Percentiles rank a stretch among this genome's conserved stretches.
Conservation (phyloP, 768 basidiomycete genomes). For the Tylopilus plumbeoviolaceoides region DNA sequence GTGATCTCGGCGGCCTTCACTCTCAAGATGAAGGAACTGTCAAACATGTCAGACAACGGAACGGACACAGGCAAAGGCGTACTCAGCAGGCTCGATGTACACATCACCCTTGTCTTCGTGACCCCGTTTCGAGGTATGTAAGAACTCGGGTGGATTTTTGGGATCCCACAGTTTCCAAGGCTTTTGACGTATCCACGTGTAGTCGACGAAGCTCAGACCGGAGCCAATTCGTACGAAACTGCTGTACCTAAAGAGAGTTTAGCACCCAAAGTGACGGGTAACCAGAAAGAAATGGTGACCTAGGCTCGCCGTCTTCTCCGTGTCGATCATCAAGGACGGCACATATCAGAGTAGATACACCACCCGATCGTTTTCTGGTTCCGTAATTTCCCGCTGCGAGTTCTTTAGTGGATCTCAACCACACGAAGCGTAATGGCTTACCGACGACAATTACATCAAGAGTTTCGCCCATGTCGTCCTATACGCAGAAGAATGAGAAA, state of each 20-base stretch:
- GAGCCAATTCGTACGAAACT: conserved; percentile 89
- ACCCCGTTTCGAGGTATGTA: conserved; percentile 53
- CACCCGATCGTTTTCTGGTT: conserved; percentile 78
- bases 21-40: too few species aligned
- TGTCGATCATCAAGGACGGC: conserved; percentile 80
- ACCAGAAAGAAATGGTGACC: conserved; percentile 38
- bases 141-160: conserved; percentile 67
- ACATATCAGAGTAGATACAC: conserved; percentile 85
- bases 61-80: conserved; percentile 22
- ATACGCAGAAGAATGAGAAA: not conserved
- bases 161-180: conserved; percentile 82
- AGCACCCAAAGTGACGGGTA: not conserved
- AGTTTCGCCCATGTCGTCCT: conserved; percentile 92
- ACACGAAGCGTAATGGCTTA: conserved; percentile 32
- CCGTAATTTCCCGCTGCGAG: conserved; percentile 83
- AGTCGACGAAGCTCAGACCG: conserved; percentile 83
- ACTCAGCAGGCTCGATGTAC: conserved; percentile 90
- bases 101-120: conserved; percentile 86
- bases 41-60: too few species aligned
- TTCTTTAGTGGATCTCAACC: not conserved
- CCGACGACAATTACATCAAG: conserved; percentile 91
- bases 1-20: too few species aligned
- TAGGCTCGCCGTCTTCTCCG: conserved; percentile 49
- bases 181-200: conserved; percentile 75
- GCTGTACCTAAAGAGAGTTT: conserved; percentile 55